Evolutionary conservation across 108 stramenopile genomes (phyloP), one percentile per base, ranked within the genome.

Genomic region (Stephanodiscus minutulus): DNA sequence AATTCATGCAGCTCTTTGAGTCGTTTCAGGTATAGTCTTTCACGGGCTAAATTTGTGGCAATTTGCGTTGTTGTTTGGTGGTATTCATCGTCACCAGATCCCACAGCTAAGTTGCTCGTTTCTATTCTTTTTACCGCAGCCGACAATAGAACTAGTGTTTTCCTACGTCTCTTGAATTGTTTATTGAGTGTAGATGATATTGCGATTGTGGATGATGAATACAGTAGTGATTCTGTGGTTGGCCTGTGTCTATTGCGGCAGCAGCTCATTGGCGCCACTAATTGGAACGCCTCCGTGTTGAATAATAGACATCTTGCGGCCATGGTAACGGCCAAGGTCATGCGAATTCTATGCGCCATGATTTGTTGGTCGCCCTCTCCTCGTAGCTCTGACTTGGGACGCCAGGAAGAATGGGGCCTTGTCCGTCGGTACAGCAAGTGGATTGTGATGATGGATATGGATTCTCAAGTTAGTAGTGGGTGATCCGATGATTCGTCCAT

Each of bases 1-100:
- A 72, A 76, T 13, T 54, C 63, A n/a, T 20, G 61, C 5, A 76
- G 39, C 64, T 76, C 70, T 6, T 64, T 24, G 15, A 72, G 39
- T 39, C 71, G 50, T 27, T 63, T 50, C 55, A 41, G 71, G 60
- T 50, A 70, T 2, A 70, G 24, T 50, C 70, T 57, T 29, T 64
- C 69, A 27, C 29, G 41, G 46, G 33, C 29, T 10, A 20, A 21
- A 33, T 66, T 53, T 5, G 22, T 24, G 22, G 1, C 24, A 53
- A 27, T 25, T 33, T 33, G 31, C 5, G 52, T 53, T 53, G 22
- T 25, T 53, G 22, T 53, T 53, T 53, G 52, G 52, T 25, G 22
- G 52, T 53, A 27, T 24, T 53, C 24, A 53, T 53, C 25, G 22
- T 53, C 22, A 11, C 25, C 15, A 25, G 52, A 27, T 53, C 25